Percentiles rank a stretch among this genome's conserved stretches.
phyloP scores from a whole-genome alignment of 768 basidiomycete genomes.

The Phylloporus sp. region DNA sequence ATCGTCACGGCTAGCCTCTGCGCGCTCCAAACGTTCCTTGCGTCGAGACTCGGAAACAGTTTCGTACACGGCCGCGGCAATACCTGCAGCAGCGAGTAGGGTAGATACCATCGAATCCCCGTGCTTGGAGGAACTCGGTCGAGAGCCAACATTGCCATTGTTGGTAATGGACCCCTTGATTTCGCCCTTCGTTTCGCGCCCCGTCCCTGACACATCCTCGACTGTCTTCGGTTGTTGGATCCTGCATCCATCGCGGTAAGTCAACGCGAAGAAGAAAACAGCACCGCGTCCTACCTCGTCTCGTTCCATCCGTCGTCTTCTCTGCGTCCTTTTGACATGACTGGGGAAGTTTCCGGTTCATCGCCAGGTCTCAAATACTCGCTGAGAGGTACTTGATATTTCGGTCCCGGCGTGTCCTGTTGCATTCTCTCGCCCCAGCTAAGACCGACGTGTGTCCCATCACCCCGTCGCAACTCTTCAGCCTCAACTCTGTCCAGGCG shows the following conservation, averaged over 20 bases:
- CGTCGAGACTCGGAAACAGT: constrained; percentile 3
- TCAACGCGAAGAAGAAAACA: neutral
- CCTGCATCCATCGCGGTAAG: neutral
- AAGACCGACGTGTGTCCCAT: neutral
- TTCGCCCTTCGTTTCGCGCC: neutral
- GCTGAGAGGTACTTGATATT: constrained; percentile 20
- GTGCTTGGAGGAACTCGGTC: constrained; percentile 1
- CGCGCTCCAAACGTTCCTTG: constrained; percentile 1
- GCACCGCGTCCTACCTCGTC: neutral
- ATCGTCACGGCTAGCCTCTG: neutral
- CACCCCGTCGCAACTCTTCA: neutral
- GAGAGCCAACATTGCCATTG: neutral
- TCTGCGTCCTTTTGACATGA: neutral
- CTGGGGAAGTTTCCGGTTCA: neutral
- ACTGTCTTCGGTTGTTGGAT: too few species aligned
- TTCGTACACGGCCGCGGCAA: constrained; percentile 12
- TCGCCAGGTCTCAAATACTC: constrained; percentile 2
- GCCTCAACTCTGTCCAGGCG: neutral
- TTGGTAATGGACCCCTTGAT: neutral
- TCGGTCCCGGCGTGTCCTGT: neutral
- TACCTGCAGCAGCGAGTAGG: constrained; percentile 6
- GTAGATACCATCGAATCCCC: constrained; percentile 10
- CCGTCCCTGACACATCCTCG: neutral
- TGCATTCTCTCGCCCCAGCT: constrained; percentile 4
- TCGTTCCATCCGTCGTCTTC: neutral